These are phyloP conservation scores for Pyronema domesticum DNA, from an alignment of 495 filamentous ascomycete species.

Conservation along the genomic window DNA sequence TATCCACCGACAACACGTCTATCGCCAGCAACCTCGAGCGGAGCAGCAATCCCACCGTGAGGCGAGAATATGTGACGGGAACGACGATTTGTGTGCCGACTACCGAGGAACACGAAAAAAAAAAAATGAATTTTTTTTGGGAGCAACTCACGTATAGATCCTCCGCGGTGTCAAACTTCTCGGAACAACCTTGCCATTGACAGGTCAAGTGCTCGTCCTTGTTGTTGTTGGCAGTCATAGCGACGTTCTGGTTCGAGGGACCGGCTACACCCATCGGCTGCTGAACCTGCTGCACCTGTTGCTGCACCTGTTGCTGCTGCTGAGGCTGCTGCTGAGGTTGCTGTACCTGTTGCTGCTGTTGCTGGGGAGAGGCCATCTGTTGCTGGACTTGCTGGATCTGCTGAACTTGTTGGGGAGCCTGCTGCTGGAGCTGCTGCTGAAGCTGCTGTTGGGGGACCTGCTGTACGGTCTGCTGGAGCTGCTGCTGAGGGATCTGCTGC, in stretches of 20 bases:
- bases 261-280: slow-evolving; percentile 8
- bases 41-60: not conserved
- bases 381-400: slow-evolving; percentile 11
- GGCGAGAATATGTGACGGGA: too few species aligned
- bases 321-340: slow-evolving; percentile 10
- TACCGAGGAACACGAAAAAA: not conserved
- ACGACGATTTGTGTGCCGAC: too few species aligned
- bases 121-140: slow-evolving; percentile 15
- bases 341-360: slow-evolving; percentile 7
- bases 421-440: not conserved
- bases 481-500: not conserved
- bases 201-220: slow-evolving; percentile 53
- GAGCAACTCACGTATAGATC: slow-evolving; percentile 65
- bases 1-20: not conserved
- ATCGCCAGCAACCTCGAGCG: not conserved
- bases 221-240: slow-evolving; percentile 25
- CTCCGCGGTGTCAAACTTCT: slow-evolving; percentile 64
- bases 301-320: slow-evolving; percentile 1
- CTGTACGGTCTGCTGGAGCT: slow-evolving; percentile 3
- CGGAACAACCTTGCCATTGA: slow-evolving; percentile 72
- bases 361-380: slow-evolving; percentile 11
- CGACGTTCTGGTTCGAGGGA: slow-evolving; percentile 27
- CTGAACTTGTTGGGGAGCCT: not conserved
- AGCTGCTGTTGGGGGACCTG: slow-evolving; percentile 10
- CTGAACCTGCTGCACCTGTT: not conserved